Evolutionary conservation across 1,284 basidiomycete genomes (phyloP).

Genomic region (Austroboletus niveus): DNA sequence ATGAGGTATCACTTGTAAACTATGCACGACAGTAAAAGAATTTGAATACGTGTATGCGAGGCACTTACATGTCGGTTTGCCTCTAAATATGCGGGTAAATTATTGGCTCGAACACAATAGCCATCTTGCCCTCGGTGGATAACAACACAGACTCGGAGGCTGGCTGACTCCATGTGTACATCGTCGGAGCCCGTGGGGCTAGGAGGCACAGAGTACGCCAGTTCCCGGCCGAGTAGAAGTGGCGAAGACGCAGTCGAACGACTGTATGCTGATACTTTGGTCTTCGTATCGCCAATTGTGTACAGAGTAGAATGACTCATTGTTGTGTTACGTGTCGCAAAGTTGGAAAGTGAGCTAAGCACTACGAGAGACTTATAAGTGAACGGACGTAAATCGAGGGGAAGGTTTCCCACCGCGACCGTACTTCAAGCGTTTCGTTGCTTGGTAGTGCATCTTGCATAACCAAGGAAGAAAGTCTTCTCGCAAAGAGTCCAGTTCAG

Average conservation of each 20-base stretch:
- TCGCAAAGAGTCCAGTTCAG: conserved; percentile 72
- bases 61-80: conserved; percentile 69
- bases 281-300: conserved; percentile 16
- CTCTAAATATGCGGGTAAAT: conserved; percentile 79
- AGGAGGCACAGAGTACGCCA: conserved; percentile 35
- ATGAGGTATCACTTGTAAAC: conserved; percentile 53
- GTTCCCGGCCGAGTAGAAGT: conserved; percentile 16
- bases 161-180: conserved; percentile 36
- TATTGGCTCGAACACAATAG: conserved; percentile 78
- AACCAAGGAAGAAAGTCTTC: conserved; percentile 91
- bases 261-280: conserved; percentile 5
- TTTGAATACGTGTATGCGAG: background rate
- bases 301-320: conserved; percentile 60
- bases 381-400: background rate
- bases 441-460: conserved; percentile 79
- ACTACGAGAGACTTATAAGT: conserved; percentile 8
- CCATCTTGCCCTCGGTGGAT: conserved; percentile 57
- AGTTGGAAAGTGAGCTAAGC: conserved; percentile 21
- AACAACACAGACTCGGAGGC: conserved; percentile 59
- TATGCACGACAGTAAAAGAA: conserved; percentile 25
- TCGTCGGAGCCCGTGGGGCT: conserved; percentile 48
- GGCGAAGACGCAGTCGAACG: conserved; percentile 21
- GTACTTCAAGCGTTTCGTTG: conserved; percentile 58
- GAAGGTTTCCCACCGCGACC: conserved; percentile 40
- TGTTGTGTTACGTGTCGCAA: conserved; percentile 34